Base-by-base conservation (phyloP, 768 basidiomycete genomes). In the Nidularia sp. region DNA sequence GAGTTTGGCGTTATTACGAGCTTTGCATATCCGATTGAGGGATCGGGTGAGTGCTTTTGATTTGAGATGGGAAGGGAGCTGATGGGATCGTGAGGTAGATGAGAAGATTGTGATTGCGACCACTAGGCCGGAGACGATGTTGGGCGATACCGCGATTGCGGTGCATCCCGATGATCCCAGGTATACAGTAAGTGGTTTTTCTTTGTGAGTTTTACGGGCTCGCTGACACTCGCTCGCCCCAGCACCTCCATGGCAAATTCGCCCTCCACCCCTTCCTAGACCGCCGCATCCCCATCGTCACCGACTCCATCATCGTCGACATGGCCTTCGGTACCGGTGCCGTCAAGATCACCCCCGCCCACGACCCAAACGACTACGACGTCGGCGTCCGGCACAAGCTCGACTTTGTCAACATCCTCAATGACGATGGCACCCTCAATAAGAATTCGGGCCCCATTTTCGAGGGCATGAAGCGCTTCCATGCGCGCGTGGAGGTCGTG, bases 381-480 rank as follows among this genome's bases (percentile, higher is more conserved):
- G 93, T 94, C 57, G 97, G 93, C 7, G 63, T 84, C 61, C 74
- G 96, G 41, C 93, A 98, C 65, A 83, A 86, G 9, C 77, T 99
- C 18, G 85, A 90, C 45, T 96, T 97, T 65, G 87, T 99, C 72
- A 98, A 89, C 61, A 88, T 98, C 56, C 66, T 98, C 61, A 97
- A 97, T 62, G 96, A 98, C 60, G 93, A 99, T 63, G 97, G 97
- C 6, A 98, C 96, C 0, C 79, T 95, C 66, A 98, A 98, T 64
- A 84, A 77, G 29, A 94, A 94, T 63, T 90, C 89, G 2, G 96
- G 95, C 2, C 77, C 78, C 50, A 77, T 72, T 49, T 97, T 92
- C 72, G 74, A 87, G 87, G 94, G 96, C n/a, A 92, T 97, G 89
- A 96, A 96, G 69, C 84, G 97, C 43, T 98, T 98, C 83, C 93